Evolutionary conservation across 305 asterid genomes (phyloP), one percentile per base, ranked within the genome.

Genomic region (Nicotiana rustica): DNA sequence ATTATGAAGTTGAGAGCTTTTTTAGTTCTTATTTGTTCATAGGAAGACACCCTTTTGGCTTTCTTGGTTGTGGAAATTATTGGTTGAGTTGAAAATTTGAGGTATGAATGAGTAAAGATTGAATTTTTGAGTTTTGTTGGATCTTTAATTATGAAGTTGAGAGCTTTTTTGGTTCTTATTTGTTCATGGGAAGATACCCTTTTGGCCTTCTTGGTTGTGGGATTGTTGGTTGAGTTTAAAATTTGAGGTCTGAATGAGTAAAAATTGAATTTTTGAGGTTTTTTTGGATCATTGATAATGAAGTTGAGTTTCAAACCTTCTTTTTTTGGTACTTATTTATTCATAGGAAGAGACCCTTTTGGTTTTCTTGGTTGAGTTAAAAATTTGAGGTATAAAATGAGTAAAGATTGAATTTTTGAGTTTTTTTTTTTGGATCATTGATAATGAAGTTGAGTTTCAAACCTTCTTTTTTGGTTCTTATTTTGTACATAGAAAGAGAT

Each of bases 71-170:
- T 71, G 78, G 78, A 25, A 78, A 47, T 82, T 67, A 31, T 67
- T 82, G 88, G 82, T 86, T 91, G 87, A 88, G 93, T 87, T 89
- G 85, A 47, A 73, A 85, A 44, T 44, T 59, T 66, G 68, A 44
- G 57, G 55, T 62, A 19, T 69, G 17, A 31, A 36, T 59, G 82
- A 36, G 49, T 57, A 59, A 61, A 73, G 21, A 56, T 77, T 78
- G 66, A 62, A 80, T 78, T 83, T 44, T 69, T 81, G 1, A 49
- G 44, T 36, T 36, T 67, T 85, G 52, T 86, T 85, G 57, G 90
- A 87, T 89, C 91, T 86, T 90, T 82, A 41, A 33, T 41, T 4
- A 25, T 6, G n/a, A 19, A 18, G 36, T 71, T 41, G n/a, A 69
- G 56, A 18, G 9, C 41, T 31, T 70, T 47, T 2, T 21, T 4